Conservation (phyloP, 1,139 yeast species). For the Debaryomyces nepalensis region DNA sequence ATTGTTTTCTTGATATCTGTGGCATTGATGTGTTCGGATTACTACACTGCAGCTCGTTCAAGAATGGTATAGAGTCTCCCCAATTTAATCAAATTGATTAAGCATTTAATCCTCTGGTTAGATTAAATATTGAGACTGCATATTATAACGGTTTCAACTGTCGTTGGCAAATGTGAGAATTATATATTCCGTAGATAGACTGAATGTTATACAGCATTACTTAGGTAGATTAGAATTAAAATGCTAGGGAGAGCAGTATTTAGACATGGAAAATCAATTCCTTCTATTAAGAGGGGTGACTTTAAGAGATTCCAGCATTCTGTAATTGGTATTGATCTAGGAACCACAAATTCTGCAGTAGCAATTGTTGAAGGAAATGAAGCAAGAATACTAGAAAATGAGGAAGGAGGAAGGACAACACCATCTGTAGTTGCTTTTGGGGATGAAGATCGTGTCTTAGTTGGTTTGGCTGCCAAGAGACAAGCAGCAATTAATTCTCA, state of each 20-base stretch:
- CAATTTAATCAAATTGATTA: conserved; percentile 3
- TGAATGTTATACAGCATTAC: no score
- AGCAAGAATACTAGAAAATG: conserved; percentile 66
- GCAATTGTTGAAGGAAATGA: conserved; percentile 60
- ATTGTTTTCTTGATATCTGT: conserved; percentile 12
- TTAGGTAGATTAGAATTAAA: no score
- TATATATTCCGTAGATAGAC: no score
- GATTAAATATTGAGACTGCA: background rate
- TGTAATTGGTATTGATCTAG: conserved; percentile 78
- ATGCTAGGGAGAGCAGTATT: conserved; percentile 5
- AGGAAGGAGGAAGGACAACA: conserved; percentile 97
- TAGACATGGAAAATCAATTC: background rate
- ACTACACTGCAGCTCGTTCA: conserved; percentile 11
- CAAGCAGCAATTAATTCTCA: conserved; percentile 99
- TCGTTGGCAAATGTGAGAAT: no score
- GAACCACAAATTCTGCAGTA: conserved; percentile 83
- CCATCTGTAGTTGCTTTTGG: conserved; percentile 99
- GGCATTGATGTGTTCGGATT: conserved; percentile 16
- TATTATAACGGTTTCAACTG: no score
- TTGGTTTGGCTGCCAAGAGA: conserved; percentile 98
- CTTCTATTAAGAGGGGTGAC: conserved; percentile 2
- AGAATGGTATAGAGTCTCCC: background rate
- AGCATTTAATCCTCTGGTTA: background rate
- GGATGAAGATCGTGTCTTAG: conserved; percentile 84
- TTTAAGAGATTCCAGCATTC: conserved; percentile 22